Conservation (phyloP, 2,329 filamentous ascomycete species). For the Orbilia blumenaviensis region DNA sequence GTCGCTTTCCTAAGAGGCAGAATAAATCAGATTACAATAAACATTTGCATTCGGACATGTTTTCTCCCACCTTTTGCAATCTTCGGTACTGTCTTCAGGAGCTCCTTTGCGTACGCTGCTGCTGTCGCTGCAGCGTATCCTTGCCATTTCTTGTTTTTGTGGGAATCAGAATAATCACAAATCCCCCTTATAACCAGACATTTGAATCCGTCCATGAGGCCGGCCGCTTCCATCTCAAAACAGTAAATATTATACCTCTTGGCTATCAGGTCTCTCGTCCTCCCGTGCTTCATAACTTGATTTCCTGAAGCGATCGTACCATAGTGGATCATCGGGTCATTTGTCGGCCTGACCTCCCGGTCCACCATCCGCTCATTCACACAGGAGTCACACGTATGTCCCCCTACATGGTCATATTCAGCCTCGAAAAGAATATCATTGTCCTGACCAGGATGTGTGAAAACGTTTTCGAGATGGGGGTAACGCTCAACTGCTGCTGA, state of each 20-base stretch:
- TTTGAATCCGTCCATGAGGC: not conserved
- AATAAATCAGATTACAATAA: not conserved
- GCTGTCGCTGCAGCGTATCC: not conserved
- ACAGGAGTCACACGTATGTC: not conserved
- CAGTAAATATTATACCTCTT: not conserved
- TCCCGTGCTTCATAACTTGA: not conserved
- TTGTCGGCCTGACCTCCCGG: not conserved
- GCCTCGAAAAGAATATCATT: constrained; percentile 18
- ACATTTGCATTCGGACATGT: no score
- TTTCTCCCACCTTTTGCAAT: no score
- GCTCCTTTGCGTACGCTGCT: not conserved
- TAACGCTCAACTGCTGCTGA: not conserved
- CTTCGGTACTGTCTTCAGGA: not conserved
- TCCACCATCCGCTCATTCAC: not conserved
- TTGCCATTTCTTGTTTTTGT: not conserved
- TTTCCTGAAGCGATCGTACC: not conserved
- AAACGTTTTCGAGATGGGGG: not conserved
- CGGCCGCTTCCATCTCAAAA: not conserved
- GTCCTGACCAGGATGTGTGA: not conserved
- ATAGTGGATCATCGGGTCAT: not conserved
- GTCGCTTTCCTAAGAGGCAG: not conserved
- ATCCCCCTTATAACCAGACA: not conserved
- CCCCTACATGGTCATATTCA: not conserved
- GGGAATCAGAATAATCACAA: not conserved
- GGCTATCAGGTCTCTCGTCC: not conserved